Base-by-base conservation (phyloP, 2,329 filamentous ascomycete genomes). In the Colletotrichum chrysophilum region DNA sequence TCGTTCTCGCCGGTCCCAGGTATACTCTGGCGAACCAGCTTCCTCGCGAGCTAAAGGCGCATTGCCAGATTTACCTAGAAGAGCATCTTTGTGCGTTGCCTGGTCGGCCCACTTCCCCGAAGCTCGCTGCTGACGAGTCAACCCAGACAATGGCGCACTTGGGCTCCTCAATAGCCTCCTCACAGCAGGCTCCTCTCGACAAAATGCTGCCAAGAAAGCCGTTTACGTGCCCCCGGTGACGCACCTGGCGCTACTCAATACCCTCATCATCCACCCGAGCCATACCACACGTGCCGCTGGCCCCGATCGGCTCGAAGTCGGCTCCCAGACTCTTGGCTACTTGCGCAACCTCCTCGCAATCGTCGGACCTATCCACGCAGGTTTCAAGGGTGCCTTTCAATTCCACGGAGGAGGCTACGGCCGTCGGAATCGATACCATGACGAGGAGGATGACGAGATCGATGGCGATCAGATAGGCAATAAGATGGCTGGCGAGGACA, bases 181-280 rank as follows among this genome's bases (percentile, higher is more conserved):
- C n/a, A 88, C 86, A 4, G 87, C 91, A 16, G 90, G 91, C 71
- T 80, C 82, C 80, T 83, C 84, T 8, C 81, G 80, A 77, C 77
- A 78, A 56, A 75, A 76, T 5, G 74, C 70, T 61, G 62, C 76
- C 8, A 80, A 81, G 13, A 85, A 84, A 36, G 87, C 91, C 1
- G 90, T 91, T 13, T 90, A 90, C 74, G 85, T 95, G 21, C 94
- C 96, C 2, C 91, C 94, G 4, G 89, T 94, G 0, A 90, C 91
- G 72, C 93, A 96, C 78, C 87, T 98, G 28, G 93, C 94, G 9
- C 87, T 98, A 10, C 89, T 96, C n/a, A 92, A 90, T 58, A 97
- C 95, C 3, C 87, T 98, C n/a, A 85, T 93, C n/a, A 90, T 97
- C 16, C 95, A 98, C 80, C 96, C 96, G 0, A 86, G 88, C 28